Conservation (phyloP, 345 rosid species). For the Gossypium anomalum region DNA sequence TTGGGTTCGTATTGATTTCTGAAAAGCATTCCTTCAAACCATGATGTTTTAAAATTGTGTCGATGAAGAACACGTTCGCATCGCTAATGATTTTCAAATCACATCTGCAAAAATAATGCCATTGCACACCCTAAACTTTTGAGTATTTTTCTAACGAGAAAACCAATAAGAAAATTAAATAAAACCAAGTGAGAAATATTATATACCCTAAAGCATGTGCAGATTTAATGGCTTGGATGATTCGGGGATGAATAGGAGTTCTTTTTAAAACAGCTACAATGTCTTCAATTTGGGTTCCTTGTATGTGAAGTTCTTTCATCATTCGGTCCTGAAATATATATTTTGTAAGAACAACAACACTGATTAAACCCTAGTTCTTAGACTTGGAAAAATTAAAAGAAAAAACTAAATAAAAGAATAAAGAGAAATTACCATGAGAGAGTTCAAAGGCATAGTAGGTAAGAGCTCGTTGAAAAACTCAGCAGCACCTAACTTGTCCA, state of each 20-base stretch:
- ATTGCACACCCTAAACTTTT: too few relatives aligned
- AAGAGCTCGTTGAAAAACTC: conserved; percentile 73
- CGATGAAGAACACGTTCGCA: not conserved
- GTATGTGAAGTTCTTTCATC: not conserved
- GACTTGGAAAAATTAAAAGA: too few relatives aligned
- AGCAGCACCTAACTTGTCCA: conserved; percentile 65
- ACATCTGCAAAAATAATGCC: not conserved
- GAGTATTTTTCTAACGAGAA: too few relatives aligned
- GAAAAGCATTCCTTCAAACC: not conserved
- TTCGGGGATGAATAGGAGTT: not conserved
- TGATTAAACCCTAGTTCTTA: too few relatives aligned
- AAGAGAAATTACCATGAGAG: too few relatives aligned
- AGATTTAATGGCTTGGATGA: not conserved
- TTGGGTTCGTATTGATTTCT: not conserved
- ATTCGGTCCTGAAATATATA: not conserved
- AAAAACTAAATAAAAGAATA: too few relatives aligned
- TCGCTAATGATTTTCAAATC: not conserved
- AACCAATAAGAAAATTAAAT: too few relatives aligned
- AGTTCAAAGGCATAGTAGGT: conserved; percentile 38
- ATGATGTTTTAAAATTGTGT: not conserved
- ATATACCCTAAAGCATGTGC: not conserved
- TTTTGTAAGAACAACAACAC: too few relatives aligned
- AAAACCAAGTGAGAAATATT: too few relatives aligned
- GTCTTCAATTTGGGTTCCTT: not conserved
- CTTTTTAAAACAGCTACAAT: not conserved